These are phyloP conservation scores for Juglanconis sp. DNA, from an alignment of 2,329 filamentous ascomycete genomes.

Conservation along the genomic window DNA sequence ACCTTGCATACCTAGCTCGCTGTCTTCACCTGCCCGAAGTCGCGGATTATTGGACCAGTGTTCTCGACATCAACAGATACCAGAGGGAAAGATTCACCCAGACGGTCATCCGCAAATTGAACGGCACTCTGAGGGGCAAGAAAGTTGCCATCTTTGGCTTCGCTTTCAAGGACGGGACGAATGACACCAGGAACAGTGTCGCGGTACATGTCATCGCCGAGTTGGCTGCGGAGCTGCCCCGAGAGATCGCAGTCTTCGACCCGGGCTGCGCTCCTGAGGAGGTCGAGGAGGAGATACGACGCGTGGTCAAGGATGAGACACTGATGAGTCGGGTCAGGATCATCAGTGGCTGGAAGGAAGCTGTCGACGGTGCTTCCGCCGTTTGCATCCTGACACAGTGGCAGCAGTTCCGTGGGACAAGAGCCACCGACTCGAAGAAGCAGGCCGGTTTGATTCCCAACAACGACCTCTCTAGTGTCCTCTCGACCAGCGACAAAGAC, in stretches of 20 bases:
- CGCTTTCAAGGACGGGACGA: conserved; percentile 61
- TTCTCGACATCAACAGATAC: conserved; percentile 57
- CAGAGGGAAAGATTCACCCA: conserved; percentile 53
- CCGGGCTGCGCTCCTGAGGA: conserved; percentile 37
- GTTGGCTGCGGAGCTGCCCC: conserved; percentile 46
- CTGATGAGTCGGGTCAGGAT: conserved; percentile 34
- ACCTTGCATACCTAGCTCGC: conserved; percentile 56
- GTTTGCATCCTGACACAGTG: conserved; percentile 51
- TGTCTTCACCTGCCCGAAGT: conserved; percentile 55
- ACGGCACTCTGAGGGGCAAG: conserved; percentile 52
- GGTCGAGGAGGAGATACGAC: conserved; percentile 26
- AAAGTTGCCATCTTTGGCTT: conserved; percentile 58
- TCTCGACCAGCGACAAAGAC: conserved; percentile 3
- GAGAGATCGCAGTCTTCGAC: conserved; percentile 51
- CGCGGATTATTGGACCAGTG: conserved; percentile 55
- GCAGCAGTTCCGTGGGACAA: conserved; percentile 44
- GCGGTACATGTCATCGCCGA: conserved; percentile 50
- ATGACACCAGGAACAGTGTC: conserved; percentile 55
- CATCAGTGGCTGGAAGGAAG: conserved; percentile 38
- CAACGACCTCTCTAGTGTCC: neutral
- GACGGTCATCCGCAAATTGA: conserved; percentile 50
- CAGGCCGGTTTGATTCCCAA: neutral
- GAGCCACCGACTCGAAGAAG: conserved; percentile 17
- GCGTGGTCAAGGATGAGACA: conserved; percentile 24
- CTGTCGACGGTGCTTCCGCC: conserved; percentile 42